phyloP scores from a whole-genome alignment of 192 early-diverging fungal species.

The Podila epigama region DNA sequence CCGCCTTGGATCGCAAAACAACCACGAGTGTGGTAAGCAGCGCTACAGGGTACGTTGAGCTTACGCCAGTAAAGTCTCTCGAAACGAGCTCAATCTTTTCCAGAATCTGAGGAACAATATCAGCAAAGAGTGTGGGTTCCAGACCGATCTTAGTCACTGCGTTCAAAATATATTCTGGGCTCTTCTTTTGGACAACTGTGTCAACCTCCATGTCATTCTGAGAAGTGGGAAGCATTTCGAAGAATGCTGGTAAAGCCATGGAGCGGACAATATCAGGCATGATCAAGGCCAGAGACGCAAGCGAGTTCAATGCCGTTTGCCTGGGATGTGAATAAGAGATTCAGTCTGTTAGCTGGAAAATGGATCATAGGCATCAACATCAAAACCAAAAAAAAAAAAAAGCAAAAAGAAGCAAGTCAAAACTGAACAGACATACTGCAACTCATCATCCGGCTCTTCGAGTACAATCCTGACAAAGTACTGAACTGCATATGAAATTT shows the following conservation, averaged over 20 bases:
- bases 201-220: conserved; percentile 40
- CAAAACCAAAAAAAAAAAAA: too few species aligned
- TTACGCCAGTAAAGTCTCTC: conserved; percentile 19
- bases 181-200: conserved; percentile 22
- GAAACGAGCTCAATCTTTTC: conserved; percentile 56
- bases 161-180: conserved; percentile 51
- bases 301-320: conserved; percentile 55
- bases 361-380: too few species aligned
- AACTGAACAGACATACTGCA: conserved; percentile 56
- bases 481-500: conserved; percentile 61
- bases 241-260: conserved; percentile 60
- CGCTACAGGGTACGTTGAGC: conserved; percentile 53
- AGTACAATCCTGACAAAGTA: conserved; percentile 59
- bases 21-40: conserved; percentile 55
- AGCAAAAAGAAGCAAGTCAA: too few species aligned
- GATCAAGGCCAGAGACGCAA: conserved; percentile 51
- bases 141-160: conserved; percentile 54
- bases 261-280: conserved; percentile 56
- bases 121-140: conserved; percentile 56
- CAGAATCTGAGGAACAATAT: conserved; percentile 51
- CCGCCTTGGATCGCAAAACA: conserved; percentile 49
- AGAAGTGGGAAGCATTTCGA: conserved; percentile 60
- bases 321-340: conserved; percentile 21
- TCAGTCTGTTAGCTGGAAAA: too few species aligned
- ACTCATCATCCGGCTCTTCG: conserved; percentile 56